Conservation (phyloP, 2,329 filamentous ascomycete species). For the Rhexocercosporidium sp. region DNA sequence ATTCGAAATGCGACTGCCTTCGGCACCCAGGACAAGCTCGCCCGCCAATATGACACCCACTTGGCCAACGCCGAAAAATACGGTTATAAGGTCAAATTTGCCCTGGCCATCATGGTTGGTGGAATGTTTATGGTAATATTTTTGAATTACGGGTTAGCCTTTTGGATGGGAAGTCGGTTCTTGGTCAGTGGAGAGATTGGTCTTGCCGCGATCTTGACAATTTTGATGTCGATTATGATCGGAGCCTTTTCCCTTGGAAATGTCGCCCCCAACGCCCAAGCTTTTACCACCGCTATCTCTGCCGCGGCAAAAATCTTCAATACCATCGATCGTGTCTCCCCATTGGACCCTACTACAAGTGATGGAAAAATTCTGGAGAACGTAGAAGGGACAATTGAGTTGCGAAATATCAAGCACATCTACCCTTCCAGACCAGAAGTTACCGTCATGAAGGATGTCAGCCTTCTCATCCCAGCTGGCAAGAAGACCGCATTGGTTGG, state of each 20-base stretch:
- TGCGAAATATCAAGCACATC: conserved; percentile 86
- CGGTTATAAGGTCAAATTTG: conserved; percentile 76
- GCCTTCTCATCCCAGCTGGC: conserved; percentile 79
- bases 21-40: conserved; percentile 90
- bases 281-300: conserved; percentile 82
- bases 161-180: conserved; percentile 85
- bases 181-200: conserved; percentile 68
- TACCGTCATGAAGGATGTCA: conserved; percentile 84
- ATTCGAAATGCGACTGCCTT: conserved; percentile 93
- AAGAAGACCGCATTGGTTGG: conserved; percentile 94
- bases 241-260: conserved; percentile 92
- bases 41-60: conserved; percentile 81
- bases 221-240: conserved; percentile 90
- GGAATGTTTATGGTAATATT: conserved; percentile 85
- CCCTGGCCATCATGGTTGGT: conserved; percentile 79
- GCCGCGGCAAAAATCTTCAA: conserved; percentile 91
- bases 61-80: conserved; percentile 74
- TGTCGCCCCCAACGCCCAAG: conserved; percentile 82
- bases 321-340: conserved; percentile 88
- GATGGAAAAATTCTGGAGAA: conserved; percentile 74
- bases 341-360: conserved; percentile 76
- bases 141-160: conserved; percentile 84
- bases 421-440: conserved; percentile 94
- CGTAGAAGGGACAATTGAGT: conserved; percentile 78
- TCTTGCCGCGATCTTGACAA: conserved; percentile 77